These are phyloP conservation scores for Blastomyces emzantsi DNA, from an alignment of 2,329 filamentous ascomycete genomes.

Conservation along the genomic window DNA sequence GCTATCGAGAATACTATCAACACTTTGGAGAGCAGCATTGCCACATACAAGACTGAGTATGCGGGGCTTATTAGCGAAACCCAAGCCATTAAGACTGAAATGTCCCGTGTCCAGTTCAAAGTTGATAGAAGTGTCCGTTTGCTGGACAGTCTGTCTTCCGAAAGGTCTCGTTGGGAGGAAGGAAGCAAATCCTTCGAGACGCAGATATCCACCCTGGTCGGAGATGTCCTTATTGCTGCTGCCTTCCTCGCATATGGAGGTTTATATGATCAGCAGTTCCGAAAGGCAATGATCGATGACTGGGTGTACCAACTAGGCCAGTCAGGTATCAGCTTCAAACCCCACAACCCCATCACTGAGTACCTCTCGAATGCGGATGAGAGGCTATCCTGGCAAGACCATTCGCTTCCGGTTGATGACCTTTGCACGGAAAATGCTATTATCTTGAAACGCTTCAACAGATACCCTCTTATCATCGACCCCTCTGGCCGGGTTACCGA, in stretches of 20 bases:
- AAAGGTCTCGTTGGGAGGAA: conserved; percentile 88
- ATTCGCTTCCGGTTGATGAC: conserved; percentile 88
- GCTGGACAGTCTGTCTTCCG: conserved; percentile 88
- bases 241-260: conserved; percentile 96
- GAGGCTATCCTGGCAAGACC: conserved; percentile 87
- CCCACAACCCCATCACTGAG: conserved; percentile 88
- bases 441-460: conserved; percentile 93
- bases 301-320: conserved; percentile 89
- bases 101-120: conserved; percentile 95
- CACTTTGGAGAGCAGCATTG: conserved; percentile 80
- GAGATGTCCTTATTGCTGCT: conserved; percentile 91
- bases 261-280: conserved; percentile 95
- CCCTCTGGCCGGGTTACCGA: conserved; percentile 91
- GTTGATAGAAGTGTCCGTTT: conserved; percentile 92
- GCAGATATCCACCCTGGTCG: conserved; percentile 91
- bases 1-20: conserved; percentile 82
- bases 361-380: conserved; percentile 96
- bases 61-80: conserved; percentile 93
- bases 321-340: conserved; percentile 90
- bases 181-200: conserved; percentile 97
- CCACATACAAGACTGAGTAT: conserved; percentile 92
- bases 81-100: conserved; percentile 93
- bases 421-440: conserved; percentile 98
- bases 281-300: conserved; percentile 95
- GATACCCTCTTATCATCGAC: conserved; percentile 96